These are phyloP conservation scores for Wallemia ichthyophaga DNA, from an alignment of 1,284 basidiomycete species.

Conservation along the genomic window DNA sequence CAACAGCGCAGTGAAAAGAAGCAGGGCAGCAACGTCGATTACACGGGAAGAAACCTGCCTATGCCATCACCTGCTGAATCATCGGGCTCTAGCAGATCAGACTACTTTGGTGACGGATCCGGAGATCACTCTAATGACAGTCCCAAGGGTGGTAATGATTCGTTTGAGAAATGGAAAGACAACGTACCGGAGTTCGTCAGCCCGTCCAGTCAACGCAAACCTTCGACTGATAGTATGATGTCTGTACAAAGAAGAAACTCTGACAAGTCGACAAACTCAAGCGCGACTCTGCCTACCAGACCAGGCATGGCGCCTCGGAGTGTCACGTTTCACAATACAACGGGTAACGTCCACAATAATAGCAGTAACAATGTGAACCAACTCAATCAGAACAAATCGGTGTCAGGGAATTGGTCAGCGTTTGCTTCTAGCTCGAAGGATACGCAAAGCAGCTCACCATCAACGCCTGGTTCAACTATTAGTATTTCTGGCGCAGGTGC, in stretches of 20 bases:
- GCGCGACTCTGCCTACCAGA: not conserved
- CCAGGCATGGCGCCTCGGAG: not conserved
- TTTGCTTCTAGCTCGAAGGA: not conserved
- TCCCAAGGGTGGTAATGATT: not conserved
- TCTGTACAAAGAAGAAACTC: not conserved
- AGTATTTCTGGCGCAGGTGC: conserved; percentile 20
- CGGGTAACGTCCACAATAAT: not conserved
- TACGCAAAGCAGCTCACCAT: conserved; percentile 10
- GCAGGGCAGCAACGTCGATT: conserved; percentile 11
- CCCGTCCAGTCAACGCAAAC: not conserved
- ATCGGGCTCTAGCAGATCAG: conserved; percentile 1
- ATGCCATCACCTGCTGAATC: conserved; percentile 1
- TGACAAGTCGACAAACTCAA: not conserved
- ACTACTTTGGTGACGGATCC: conserved; percentile 1
- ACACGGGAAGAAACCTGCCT: conserved; percentile 3
- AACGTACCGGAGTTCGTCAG: not conserved
- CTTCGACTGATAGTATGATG: not conserved
- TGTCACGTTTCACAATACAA: not conserved
- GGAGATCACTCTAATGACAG: not conserved
- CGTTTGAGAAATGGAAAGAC: not conserved
- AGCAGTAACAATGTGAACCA: not conserved
- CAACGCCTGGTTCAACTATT: conserved; percentile 17
- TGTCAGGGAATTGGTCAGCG: not conserved
- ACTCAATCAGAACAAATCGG: not conserved
- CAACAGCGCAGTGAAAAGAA: conserved; percentile 5